Conservation (phyloP, 2,329 filamentous ascomycete species). For the Claviceps sorghi region DNA sequence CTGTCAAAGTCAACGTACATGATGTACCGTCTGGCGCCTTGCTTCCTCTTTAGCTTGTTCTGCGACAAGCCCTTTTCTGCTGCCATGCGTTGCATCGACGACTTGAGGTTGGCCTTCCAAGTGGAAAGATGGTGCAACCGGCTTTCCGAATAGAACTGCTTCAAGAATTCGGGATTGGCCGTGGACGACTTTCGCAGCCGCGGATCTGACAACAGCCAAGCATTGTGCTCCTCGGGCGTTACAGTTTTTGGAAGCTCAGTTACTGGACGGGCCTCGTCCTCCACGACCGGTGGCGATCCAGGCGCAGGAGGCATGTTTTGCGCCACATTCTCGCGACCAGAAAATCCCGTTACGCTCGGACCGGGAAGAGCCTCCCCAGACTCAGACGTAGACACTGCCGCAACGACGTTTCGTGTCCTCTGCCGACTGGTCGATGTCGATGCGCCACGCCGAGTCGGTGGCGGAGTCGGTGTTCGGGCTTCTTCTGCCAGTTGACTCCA, state of each 20-base stretch:
- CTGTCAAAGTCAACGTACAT: slow-evolving; percentile 97
- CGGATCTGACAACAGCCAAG: slow-evolving; percentile 68
- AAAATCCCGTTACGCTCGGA: not conserved
- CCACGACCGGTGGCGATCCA: not conserved
- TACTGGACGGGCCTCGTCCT: not conserved
- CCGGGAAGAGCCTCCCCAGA: not conserved
- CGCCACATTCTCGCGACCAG: not conserved
- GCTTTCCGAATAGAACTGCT: slow-evolving; percentile 91
- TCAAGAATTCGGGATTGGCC: slow-evolving; percentile 82
- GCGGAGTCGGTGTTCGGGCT: slow-evolving; percentile 10
- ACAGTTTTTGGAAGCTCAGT: slow-evolving; percentile 39
- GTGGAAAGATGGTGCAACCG: slow-evolving; percentile 87
- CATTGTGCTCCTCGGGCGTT: slow-evolving; percentile 90
- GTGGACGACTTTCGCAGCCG: slow-evolving; percentile 77
- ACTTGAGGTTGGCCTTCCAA: slow-evolving; percentile 92
- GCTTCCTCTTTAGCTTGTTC: slow-evolving; percentile 34
- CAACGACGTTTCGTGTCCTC: not conserved
- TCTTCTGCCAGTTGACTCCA: slow-evolving; percentile 16
- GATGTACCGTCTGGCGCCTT: slow-evolving; percentile 62
- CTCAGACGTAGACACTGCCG: not conserved
- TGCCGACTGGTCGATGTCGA: not conserved
- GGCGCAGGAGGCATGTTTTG: not conserved
- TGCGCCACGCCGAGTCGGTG: not conserved
- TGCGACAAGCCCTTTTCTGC: slow-evolving; percentile 44
- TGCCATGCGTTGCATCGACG: slow-evolving; percentile 68